Evolutionary conservation across 2,329 filamentous ascomycete species (phyloP), one percentile per base, ranked within the genome.

Genomic region (Tothia fuscella): DNA sequence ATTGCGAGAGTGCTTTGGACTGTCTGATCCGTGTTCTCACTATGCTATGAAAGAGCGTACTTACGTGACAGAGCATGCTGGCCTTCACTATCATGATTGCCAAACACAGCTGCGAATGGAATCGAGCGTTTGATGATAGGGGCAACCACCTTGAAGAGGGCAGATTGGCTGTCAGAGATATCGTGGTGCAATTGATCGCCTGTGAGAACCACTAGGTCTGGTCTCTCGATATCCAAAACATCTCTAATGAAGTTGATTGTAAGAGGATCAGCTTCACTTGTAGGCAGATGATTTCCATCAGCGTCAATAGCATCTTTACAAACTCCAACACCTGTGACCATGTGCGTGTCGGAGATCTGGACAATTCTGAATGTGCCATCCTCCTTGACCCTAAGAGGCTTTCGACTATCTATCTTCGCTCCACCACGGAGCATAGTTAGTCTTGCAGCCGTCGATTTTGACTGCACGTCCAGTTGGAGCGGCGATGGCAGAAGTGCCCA

Each of bases 161-260:
- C 82, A 37, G 53, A 51, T 45, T 48, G 48, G 20, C 42, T 34
- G 33, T 29, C 38, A 6, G 24, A 6, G 31, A 14, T 87, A 41
- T 93, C 89, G 38, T 91, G 91, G 52, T 98, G 96, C 44, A 96
- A 80, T 59, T 96, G 88, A 55, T 98, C 91, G 37, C 91, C 91
- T 48, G 82, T 91, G 30, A 98, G 66, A 4, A 98, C 78, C 2
- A 96, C 85, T 49, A 98, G 65, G 54, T 96, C 87, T 0, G 91
- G 91, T 59, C 84, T 88, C 65, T 98, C 91, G 39, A 94, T 83
- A 49, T 95, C 87, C 19, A 98, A 67, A 10, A 95, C 70, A 51
- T 72, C 78, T 47, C 76, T 76, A 34, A 96, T 74, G 57, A 96
- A 98, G 41, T 95, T 87, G 46, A 96, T 65, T 1, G 91, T 96